Conservation (phyloP, 176 grass and related monocot genomes). For the Rhynchospora tenuis region DNA sequence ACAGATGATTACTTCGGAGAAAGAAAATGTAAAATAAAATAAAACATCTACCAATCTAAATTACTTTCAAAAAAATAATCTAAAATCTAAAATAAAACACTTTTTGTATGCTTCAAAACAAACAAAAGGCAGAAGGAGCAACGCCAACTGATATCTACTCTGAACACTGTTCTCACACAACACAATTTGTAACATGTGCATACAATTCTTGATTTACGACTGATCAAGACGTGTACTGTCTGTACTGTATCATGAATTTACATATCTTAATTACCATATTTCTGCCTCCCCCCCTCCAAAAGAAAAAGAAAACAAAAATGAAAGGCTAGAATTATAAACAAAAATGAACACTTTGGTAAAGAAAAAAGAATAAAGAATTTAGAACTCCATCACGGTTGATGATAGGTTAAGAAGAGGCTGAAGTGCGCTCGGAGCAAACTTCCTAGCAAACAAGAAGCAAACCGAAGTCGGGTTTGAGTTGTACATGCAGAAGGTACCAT, state of each 20-base stretch:
- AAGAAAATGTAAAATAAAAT: background rate
- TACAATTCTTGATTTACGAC: too few relatives aligned
- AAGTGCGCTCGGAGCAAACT: constrained; percentile 56
- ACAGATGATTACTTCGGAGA: background rate
- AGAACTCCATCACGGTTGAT: constrained; percentile 54
- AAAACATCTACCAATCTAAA: too few relatives aligned
- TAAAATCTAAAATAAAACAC: background rate
- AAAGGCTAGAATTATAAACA: background rate
- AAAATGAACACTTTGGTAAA: background rate
- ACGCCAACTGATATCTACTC: constrained; percentile 7
- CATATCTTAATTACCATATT: constrained; percentile 16
- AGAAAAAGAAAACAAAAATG: background rate
- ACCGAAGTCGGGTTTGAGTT: constrained; percentile 26
- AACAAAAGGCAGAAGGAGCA: background rate
- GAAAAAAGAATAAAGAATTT: background rate
- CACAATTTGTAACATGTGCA: too few relatives aligned
- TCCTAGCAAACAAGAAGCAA: constrained; percentile 87
- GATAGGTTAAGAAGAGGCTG: constrained; percentile 58
- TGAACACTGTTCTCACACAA: background rate
- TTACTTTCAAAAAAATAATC: background rate
- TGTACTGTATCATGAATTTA: background rate
- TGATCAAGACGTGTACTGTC: too few relatives aligned
- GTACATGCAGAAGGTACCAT: constrained; percentile 43
- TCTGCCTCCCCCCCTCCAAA: background rate
- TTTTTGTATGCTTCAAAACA: background rate